These are phyloP conservation scores for Umbelopsis sp. DNA, from an alignment of 371 early-diverging fungal species.

Conservation along the genomic window DNA sequence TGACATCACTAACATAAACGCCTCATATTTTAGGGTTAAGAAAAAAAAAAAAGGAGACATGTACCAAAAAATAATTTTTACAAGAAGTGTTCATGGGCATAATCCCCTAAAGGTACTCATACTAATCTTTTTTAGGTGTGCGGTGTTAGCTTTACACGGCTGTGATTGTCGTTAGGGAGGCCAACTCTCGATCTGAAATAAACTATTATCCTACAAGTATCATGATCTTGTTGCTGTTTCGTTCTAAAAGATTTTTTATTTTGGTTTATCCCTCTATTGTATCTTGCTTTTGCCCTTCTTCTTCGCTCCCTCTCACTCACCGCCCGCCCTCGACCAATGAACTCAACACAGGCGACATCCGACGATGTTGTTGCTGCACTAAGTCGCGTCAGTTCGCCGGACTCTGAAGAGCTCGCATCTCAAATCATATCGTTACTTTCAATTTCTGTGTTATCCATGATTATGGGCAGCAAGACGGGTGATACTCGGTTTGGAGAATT, in stretches of 20 bases:
- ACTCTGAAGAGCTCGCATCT: slow-evolving; percentile 37
- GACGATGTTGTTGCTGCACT: neutral
- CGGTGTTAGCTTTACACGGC: slow-evolving; percentile 7
- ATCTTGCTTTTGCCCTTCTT: neutral
- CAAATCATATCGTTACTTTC: slow-evolving; percentile 41
- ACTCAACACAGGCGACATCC: neutral
- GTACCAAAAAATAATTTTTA: too few species aligned
- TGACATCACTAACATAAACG: neutral
- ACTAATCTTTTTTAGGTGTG: slow-evolving; percentile 3
- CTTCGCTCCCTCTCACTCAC: neutral
- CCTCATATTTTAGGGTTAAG: neutral
- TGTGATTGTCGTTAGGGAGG: slow-evolving; percentile 15
- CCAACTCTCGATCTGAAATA: too few species aligned
- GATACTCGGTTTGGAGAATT: slow-evolving; percentile 36
- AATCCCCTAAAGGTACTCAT: neutral
- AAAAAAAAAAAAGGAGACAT: neutral
- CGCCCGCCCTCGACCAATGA: neutral
- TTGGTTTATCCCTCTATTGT: neutral
- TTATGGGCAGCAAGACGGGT: slow-evolving; percentile 53
- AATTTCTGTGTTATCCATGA: slow-evolving; percentile 39
- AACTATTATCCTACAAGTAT: too few species aligned
- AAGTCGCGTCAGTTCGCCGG: slow-evolving; percentile 22
- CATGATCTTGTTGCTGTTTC: slow-evolving; percentile 15
- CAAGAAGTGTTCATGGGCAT: neutral
- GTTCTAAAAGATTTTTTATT: neutral